Evolutionary conservation across 768 basidiomycete genomes (phyloP).

Genomic region (Leucocoprinus leucothites): DNA sequence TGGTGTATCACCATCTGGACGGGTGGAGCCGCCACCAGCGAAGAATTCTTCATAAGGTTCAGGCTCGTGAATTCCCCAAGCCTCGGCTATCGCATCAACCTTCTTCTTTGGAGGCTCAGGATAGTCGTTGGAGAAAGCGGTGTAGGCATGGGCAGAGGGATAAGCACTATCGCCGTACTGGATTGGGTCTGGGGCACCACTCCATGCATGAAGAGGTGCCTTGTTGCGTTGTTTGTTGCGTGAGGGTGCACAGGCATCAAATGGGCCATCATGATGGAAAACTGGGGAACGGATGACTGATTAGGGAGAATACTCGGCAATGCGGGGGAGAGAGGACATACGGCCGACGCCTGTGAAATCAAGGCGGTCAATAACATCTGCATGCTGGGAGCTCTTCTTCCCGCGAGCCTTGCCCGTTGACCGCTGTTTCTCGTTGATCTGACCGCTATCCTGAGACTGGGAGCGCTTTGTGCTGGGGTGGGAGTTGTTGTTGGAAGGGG

Average conservation of each 20-base stretch:
- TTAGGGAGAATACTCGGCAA: conserved; percentile 11
- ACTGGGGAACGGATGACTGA: conserved; percentile 41
- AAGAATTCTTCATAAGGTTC: conserved; percentile 90
- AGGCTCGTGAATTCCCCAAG: conserved; percentile 91
- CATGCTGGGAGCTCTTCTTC: conserved; percentile 77
- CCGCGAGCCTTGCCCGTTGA: conserved; percentile 41
- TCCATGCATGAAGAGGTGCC: conserved; percentile 86
- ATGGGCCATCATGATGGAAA: conserved; percentile 92
- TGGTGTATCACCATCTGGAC: conserved; percentile 52
- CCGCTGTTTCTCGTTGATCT: conserved; percentile 36
- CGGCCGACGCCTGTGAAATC: conserved; percentile 84
- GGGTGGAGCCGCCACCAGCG: conserved; percentile 65
- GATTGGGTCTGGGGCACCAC: conserved; percentile 34
- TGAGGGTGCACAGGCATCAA: conserved; percentile 89
- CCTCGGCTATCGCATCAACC: conserved; percentile 85
- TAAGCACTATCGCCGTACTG: conserved; percentile 42
- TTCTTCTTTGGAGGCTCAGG: conserved; percentile 77
- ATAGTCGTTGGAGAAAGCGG: conserved; percentile 46
- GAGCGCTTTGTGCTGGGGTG: conserved; percentile 38
- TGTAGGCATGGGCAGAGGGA: conserved; percentile 45
- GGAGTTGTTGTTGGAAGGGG: conserved; percentile 18
- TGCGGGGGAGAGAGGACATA: conserved; percentile 32
- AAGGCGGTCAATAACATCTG: conserved; percentile 87
- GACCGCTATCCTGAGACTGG: conserved; percentile 42
- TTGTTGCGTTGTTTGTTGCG: conserved; percentile 77